These are phyloP conservation scores for Blastobotrys muscicola DNA, from an alignment of 805 yeast species.

Conservation along the genomic window DNA sequence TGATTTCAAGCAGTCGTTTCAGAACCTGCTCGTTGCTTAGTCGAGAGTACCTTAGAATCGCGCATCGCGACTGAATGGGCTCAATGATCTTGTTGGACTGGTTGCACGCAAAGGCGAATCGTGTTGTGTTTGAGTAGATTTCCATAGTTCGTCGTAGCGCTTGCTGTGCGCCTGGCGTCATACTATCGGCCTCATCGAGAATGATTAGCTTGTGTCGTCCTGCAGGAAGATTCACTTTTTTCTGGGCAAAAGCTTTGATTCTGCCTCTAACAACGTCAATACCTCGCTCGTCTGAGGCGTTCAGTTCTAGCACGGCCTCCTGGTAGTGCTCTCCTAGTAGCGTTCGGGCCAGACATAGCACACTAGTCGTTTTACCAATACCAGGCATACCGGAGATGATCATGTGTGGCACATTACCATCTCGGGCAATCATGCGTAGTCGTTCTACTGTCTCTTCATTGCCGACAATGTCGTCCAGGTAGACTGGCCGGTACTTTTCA, in stretches of 20 bases:
- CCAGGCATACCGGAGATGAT: conserved; percentile 93
- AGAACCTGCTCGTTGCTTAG: conserved; percentile 79
- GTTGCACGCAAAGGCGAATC: conserved; percentile 98
- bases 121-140: conserved; percentile 84
- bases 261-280: conserved; percentile 91
- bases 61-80: conserved; percentile 94
- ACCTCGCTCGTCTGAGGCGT: conserved; percentile 96
- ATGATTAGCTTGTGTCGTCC: conserved; percentile 91
- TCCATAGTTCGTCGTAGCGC: conserved; percentile 94
- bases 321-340: conserved; percentile 61
- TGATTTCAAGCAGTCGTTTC: conserved; percentile 61
- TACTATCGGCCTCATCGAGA: conserved; percentile 90
- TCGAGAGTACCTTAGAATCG: conserved; percentile 76
- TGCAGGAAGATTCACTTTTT: conserved; percentile 74
- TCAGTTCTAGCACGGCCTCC: conserved; percentile 84
- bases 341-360: conserved; percentile 81
- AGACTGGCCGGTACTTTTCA: conserved; percentile 87
- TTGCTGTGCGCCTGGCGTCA: conserved; percentile 96
- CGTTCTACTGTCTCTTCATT: conserved; percentile 84
- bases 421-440: conserved; percentile 70
- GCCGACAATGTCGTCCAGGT: conserved; percentile 81
- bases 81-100: conserved; percentile 91
- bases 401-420: conserved; percentile 96
- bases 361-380: conserved; percentile 92
- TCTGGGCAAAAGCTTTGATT: conserved; percentile 93